Conservation (phyloP, 106 monocot species). For the Dendrobium chrysotoxum region DNA sequence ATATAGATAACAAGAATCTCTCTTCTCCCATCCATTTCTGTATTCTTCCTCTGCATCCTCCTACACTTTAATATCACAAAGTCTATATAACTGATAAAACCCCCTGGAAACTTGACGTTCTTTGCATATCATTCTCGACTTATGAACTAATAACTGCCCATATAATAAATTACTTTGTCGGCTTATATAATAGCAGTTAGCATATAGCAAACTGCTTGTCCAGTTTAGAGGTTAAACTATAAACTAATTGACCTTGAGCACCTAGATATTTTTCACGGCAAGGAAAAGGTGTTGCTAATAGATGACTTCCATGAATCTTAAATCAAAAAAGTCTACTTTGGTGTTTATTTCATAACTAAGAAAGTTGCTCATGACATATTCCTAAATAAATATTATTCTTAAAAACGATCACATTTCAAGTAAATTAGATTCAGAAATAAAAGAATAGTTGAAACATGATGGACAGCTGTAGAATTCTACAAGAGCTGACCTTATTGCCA, state of each 20-base stretch:
- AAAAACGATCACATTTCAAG: background rate
- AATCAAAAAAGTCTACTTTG: background rate
- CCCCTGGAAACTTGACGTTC: background rate
- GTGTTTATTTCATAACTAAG: background rate
- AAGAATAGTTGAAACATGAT: background rate
- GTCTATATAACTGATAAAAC: background rate
- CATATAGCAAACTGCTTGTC: background rate
- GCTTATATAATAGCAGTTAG: background rate
- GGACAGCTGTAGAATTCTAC: background rate
- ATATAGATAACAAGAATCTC: background rate
- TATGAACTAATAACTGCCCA: background rate
- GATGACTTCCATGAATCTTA: background rate
- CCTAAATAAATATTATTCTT: background rate
- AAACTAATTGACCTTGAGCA: background rate
- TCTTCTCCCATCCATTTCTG: background rate
- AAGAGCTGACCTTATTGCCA: slow-evolving; percentile 56
- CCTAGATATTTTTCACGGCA: background rate
- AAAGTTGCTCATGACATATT: background rate
- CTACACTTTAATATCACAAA: background rate
- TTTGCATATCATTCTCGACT: background rate
- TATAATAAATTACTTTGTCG: background rate
- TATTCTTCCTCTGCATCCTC: background rate
- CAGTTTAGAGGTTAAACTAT: background rate
- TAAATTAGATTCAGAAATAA: background rate
- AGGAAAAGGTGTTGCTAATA: background rate